These are phyloP conservation scores for Tympanopsis confertula DNA, from an alignment of 2,329 filamentous ascomycete species.

Conservation along the genomic window DNA sequence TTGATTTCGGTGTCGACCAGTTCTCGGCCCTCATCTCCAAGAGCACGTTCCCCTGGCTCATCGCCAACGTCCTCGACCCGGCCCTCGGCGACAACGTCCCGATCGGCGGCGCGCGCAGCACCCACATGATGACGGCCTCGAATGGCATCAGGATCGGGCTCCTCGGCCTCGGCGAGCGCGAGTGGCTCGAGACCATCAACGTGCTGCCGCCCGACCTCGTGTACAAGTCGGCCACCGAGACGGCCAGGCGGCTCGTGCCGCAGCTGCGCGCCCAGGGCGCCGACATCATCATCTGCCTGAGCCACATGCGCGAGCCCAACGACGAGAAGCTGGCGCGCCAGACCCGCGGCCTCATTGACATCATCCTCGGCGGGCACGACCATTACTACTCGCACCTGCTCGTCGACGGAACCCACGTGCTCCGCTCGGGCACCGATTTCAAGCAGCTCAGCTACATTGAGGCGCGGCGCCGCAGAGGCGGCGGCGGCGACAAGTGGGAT, in stretches of 20 bases:
- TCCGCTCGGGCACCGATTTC: conserved; percentile 85
- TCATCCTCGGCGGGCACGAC: conserved; percentile 81
- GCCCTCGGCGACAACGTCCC: conserved; percentile 64
- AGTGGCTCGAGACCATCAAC: conserved; percentile 87
- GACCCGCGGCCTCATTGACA: conserved; percentile 64
- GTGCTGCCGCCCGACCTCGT: conserved; percentile 69
- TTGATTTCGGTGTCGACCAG: conserved; percentile 80
- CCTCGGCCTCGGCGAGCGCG: conserved; percentile 74
- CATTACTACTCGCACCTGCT: conserved; percentile 77
- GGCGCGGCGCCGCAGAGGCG: conserved; percentile 44
- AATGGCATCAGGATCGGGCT: conserved; percentile 80
- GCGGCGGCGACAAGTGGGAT: conserved; percentile 51
- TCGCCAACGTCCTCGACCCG: conserved; percentile 82
- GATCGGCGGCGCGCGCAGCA: conserved; percentile 65
- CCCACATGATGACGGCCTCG: conserved; percentile 64
- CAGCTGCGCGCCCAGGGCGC: conserved; percentile 64
- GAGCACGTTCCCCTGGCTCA: conserved; percentile 78
- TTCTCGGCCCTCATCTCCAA: conserved; percentile 62
- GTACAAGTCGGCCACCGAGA: conserved; percentile 68
- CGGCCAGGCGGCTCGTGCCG: conserved; percentile 66
- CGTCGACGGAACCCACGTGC: conserved; percentile 68
- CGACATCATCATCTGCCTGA: conserved; percentile 71
- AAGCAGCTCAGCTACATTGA: conserved; percentile 86
- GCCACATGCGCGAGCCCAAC: conserved; percentile 80
- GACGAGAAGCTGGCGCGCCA: conserved; percentile 75